These are phyloP conservation scores for Trichomonascaceae sp. DNA, from an alignment of 1,139 yeast species.

Conservation along the genomic window DNA sequence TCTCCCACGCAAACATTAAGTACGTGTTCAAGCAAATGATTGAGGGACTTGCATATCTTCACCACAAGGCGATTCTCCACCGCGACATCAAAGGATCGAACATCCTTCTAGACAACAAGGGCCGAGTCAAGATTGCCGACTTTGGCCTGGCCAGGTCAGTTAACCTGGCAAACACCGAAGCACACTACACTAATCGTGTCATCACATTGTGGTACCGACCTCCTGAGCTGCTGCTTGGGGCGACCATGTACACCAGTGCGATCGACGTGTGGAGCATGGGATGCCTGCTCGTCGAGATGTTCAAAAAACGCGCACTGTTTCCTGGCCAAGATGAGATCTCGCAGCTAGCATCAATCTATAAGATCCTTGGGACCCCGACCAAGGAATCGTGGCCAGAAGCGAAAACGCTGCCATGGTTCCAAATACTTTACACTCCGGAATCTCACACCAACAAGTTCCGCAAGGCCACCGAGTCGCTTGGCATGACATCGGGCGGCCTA, in stretches of 20 bases:
- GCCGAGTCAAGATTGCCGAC: constrained; percentile 76
- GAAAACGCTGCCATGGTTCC: constrained; percentile 80
- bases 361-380: constrained; percentile 79
- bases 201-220: constrained; percentile 97
- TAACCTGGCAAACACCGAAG: constrained; percentile 18
- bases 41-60: constrained; percentile 73
- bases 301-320: constrained; percentile 61
- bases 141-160: constrained; percentile 74
- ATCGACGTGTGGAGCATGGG: constrained; percentile 98
- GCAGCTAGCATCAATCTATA: constrained; percentile 64
- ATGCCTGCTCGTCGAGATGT: constrained; percentile 73
- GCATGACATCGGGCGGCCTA: constrained; percentile 43
- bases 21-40: constrained; percentile 63
- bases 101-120: constrained; percentile 58
- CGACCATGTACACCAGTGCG: constrained; percentile 80
- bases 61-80: constrained; percentile 67
- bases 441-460: constrained; percentile 37
- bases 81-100: constrained; percentile 94
- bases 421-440: constrained; percentile 54
- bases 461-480: constrained; percentile 28
- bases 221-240: constrained; percentile 81
- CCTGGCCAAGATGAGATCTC: constrained; percentile 84
- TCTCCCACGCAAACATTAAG: constrained; percentile 60
- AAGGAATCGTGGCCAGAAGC: constrained; percentile 66
- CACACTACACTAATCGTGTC: constrained; percentile 74